Conservation (phyloP, 371 early-diverging fungal genomes). For the Batkoa obscura region DNA sequence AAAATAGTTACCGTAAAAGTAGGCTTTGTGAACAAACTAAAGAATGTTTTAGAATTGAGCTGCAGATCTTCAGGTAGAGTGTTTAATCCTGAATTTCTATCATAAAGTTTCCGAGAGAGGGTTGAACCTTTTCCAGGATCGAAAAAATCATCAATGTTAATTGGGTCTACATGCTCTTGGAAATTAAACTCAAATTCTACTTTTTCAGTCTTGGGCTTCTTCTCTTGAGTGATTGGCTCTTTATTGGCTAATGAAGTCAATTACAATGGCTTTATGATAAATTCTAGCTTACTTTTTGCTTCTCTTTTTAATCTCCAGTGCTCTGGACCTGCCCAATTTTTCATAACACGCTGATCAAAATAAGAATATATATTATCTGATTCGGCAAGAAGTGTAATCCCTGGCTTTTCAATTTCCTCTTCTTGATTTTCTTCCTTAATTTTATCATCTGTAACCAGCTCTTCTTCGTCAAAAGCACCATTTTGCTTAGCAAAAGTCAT, state of each 20-base stretch:
- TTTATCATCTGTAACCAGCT: conserved; percentile 13
- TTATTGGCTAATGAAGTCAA: neutral
- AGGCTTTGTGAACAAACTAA: conserved; percentile 66
- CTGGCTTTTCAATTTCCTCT: conserved; percentile 11
- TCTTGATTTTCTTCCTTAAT: conserved; percentile 14
- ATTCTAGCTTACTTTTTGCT: conserved; percentile 16
- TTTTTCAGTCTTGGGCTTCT: conserved; percentile 13
- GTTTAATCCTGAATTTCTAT: conserved; percentile 20
- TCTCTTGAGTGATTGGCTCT: conserved; percentile 11
- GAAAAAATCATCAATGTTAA: conserved; percentile 44
- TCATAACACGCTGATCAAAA: conserved; percentile 61
- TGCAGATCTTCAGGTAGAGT: conserved; percentile 74
- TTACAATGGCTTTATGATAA: neutral
- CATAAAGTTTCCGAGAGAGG: conserved; percentile 21
- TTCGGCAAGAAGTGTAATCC: neutral
- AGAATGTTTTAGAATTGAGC: conserved; percentile 60
- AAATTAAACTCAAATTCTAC: conserved; percentile 33
- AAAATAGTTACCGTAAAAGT: conserved; percentile 11
- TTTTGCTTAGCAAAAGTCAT: conserved; percentile 7
- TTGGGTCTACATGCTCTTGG: conserved; percentile 20
- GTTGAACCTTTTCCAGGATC: conserved; percentile 32
- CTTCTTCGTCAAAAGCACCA: conserved; percentile 9
- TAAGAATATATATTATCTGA: conserved; percentile 53
- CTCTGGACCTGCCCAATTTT: conserved; percentile 89
- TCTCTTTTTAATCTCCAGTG: conserved; percentile 65